Base-by-base conservation (phyloP, 805 yeast species). In the Komagataella phaffii region DNA sequence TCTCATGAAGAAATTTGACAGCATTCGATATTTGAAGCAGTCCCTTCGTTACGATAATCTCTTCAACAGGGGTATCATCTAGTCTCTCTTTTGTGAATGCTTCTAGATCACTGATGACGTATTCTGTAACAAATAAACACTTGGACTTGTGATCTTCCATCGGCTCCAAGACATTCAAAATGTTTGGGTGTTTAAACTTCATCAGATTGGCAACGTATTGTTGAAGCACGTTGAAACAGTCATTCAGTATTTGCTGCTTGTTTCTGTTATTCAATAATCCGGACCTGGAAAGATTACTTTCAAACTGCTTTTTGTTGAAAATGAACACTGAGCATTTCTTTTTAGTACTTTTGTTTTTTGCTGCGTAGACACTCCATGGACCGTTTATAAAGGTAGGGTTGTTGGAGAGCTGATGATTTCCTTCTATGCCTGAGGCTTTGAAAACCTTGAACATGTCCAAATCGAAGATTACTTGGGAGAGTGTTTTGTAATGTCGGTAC, bases 181-280 rank as follows among this genome's bases (percentile, higher is more conserved):
- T 74, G 56, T 88, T 83, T 0, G 99, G 99, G 64, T 93, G 99
- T 57, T 89, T 85, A 58, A 93, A 70, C 61, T 83, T 85, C 17
- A 95, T 79, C 61, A 90, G 68, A 55, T 84, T 83, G 19, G 79
- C 68, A 2, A 88, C 83, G 58, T 89, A 93, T 24, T 70, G 68
- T 58, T 80, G 76, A 49, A 93, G 68, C 18, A 83, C 72, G 47
- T 79, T 84, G 57, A 80, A 83, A 46, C 79, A 68, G 48, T 90
- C 93, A 46, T 76, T 81, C 49, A 80, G 63, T 1, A 77, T 59
- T 21, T 74, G 63, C 30, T 75, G 67, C 47, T 73, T 75, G 53
- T 76, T 79, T 21, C 76, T 74, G 14, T 71, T 71, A 55, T 69
- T 75, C 19, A 74, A 60, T 3, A 78, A 63, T 6, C 82, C 80